Conservation (phyloP, 2,329 filamentous ascomycete species). For the Colletotrichum destructivum region DNA sequence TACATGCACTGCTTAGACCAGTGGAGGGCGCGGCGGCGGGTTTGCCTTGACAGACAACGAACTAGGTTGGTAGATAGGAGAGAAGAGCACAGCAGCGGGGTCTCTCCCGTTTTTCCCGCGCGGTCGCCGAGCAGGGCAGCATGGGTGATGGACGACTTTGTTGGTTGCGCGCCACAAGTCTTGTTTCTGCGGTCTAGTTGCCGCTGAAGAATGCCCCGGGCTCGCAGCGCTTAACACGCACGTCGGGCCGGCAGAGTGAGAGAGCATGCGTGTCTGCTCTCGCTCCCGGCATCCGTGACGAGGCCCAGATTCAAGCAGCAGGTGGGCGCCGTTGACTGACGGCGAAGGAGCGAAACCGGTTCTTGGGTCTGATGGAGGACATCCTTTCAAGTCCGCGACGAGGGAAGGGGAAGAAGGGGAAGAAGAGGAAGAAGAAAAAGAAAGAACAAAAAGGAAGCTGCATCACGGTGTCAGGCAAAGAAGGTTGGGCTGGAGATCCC, state of each 20-base stretch:
- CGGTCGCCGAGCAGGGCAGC: background rate
- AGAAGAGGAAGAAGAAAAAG: background rate
- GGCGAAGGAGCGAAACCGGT: slow-evolving; percentile 13
- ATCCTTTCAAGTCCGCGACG: too few relatives aligned
- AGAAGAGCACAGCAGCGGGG: background rate
- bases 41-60: background rate
- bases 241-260: too few relatives aligned
- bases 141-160: background rate
- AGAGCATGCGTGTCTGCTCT: too few relatives aligned
- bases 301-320: background rate
- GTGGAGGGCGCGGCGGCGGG: background rate
- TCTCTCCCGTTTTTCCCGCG: too few relatives aligned
- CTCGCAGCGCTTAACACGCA: too few relatives aligned
- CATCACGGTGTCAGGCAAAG: background rate
- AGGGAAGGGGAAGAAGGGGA: background rate
- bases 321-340: slow-evolving; percentile 13
- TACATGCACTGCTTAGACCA: background rate
- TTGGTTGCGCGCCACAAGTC: background rate
- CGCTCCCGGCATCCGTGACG: background rate
- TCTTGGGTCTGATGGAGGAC: background rate
- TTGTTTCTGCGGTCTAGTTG: background rate
- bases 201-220: background rate
- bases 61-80: background rate
- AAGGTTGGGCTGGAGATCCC: slow-evolving; percentile 16
- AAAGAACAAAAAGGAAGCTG: background rate